phyloP scores from a whole-genome alignment of 31 red algal genomes.

The Porphyra umbilicalis region DNA sequence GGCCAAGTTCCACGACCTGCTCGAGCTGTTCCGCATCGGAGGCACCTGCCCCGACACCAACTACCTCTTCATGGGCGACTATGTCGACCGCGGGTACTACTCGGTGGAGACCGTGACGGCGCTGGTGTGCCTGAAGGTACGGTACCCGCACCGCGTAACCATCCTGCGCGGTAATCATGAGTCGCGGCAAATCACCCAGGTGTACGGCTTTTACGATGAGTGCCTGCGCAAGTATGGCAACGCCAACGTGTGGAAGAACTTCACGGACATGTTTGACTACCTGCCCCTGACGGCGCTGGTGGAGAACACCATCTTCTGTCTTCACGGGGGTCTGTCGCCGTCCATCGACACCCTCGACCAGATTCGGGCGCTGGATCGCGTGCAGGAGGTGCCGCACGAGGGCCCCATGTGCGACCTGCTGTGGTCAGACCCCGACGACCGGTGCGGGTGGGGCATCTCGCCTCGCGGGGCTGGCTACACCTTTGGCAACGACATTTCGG shows the following conservation, averaged over 20 bases:
- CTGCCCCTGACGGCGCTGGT: constrained; percentile 91
- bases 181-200: constrained; percentile 94
- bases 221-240: constrained; percentile 99
- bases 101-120: constrained; percentile 97
- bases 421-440: constrained; percentile 98
- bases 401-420: constrained; percentile 99
- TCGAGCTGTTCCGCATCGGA: constrained; percentile 96
- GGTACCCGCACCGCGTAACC: constrained; percentile 93
- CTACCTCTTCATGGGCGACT: constrained; percentile 98
- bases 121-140: constrained; percentile 88
- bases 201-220: constrained; percentile 99
- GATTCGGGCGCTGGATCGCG: constrained; percentile 92
- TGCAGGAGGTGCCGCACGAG: constrained; percentile 98
- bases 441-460: constrained; percentile 97
- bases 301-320: constrained; percentile 89
- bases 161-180: constrained; percentile 98
- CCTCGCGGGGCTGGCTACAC: constrained; percentile 96
- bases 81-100: constrained; percentile 98
- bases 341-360: constrained; percentile 96
- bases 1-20: constrained; percentile 95
- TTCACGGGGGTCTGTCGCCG: constrained; percentile 94
- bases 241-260: constrained; percentile 98
- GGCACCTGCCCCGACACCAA: constrained; percentile 96
- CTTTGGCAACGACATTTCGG: constrained; percentile 96
- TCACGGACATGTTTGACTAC: constrained; percentile 99